These are phyloP conservation scores for Eutrema heterophyllum DNA, from an alignment of 345 rosid genomes.

Conservation along the genomic window DNA sequence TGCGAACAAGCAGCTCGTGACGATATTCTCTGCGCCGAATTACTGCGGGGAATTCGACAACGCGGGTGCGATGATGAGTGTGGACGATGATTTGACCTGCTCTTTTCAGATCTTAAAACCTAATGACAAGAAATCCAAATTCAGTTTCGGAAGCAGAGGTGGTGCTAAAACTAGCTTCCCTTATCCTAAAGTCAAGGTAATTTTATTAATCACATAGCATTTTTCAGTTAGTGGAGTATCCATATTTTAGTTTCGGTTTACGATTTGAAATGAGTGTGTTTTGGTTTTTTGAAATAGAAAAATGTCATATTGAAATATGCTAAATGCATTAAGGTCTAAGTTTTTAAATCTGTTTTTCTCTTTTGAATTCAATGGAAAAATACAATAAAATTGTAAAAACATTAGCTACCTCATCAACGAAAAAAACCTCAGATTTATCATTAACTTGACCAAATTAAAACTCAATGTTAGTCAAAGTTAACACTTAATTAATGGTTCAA, in stretches of 20 bases:
- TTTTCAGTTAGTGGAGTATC: background rate
- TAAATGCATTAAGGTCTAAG: background rate
- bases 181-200: slow-evolving; percentile 54
- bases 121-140: slow-evolving; percentile 50
- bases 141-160: slow-evolving; percentile 48
- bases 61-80: slow-evolving; percentile 90
- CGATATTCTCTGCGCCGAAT: slow-evolving; percentile 85
- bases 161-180: slow-evolving; percentile 38
- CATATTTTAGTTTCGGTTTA: background rate
- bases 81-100: slow-evolving; percentile 60
- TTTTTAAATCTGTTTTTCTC: background rate
- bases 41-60: slow-evolving; percentile 86
- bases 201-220: background rate
- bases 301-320: background rate
- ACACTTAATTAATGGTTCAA: too few species aligned
- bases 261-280: background rate
- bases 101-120: slow-evolving; percentile 84
- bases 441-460: too few species aligned
- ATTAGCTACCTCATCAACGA: too few species aligned
- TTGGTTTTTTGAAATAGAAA: background rate
- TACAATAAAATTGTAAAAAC: too few species aligned
- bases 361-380: background rate
- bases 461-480: too few species aligned
- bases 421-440: too few species aligned
- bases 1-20: slow-evolving; percentile 63